phyloP scores from a whole-genome alignment of 495 filamentous ascomycete species.

The Penicillium cinerascens region DNA sequence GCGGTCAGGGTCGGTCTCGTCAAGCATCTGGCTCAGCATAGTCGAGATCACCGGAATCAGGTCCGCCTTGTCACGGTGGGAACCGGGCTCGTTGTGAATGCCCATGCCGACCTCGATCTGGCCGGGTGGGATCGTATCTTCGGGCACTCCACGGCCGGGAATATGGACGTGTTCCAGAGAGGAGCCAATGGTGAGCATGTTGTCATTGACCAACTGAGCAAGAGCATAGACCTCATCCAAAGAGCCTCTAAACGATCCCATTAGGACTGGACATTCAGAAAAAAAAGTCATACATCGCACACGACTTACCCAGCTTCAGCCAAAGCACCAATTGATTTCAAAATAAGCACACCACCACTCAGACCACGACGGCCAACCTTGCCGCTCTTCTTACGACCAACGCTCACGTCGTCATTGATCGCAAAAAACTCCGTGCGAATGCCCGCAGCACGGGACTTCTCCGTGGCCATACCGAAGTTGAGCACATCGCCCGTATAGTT shows the following conservation, averaged over 20 bases:
- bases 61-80: constrained; percentile 61
- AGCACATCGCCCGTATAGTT: constrained; percentile 79
- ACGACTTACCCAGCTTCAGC: constrained; percentile 62
- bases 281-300: background rate
- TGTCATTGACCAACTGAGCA: constrained; percentile 67
- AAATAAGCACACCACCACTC: constrained; percentile 82
- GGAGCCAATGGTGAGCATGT: constrained; percentile 82
- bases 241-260: constrained; percentile 27
- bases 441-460: constrained; percentile 83
- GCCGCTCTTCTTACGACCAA: constrained; percentile 75
- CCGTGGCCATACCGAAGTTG: constrained; percentile 92
- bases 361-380: constrained; percentile 93
- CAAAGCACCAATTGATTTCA: constrained; percentile 85
- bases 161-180: constrained; percentile 90
- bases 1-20: constrained; percentile 73
- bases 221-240: constrained; percentile 67
- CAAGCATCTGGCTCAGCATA: constrained; percentile 81
- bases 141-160: constrained; percentile 61
- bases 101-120: constrained; percentile 98
- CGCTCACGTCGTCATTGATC: constrained; percentile 93
- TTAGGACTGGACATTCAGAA: background rate
- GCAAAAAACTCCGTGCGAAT: constrained; percentile 86
- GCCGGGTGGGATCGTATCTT: constrained; percentile 57
- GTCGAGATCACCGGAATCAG: constrained; percentile 67
- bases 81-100: constrained; percentile 95